Evolutionary conservation across 225 moss, liverwort and hornwort species (phyloP), one percentile per base, ranked within the genome.

Genomic region (Pseudoscleropodium purum): DNA sequence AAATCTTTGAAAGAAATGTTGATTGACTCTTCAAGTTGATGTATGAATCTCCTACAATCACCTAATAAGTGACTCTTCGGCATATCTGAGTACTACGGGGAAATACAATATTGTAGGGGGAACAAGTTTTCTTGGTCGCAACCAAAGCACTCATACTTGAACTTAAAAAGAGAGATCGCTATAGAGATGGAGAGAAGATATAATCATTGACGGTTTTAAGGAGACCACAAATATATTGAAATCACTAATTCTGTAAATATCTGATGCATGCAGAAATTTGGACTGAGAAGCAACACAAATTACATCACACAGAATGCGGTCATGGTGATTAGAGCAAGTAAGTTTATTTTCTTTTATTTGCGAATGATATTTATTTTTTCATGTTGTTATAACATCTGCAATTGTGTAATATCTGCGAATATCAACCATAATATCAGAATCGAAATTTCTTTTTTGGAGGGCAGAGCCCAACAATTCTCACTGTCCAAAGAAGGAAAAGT

Each of bases 291-390:
- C 56, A 68, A 63, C 49, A 86, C 60, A 57, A 61, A 93, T 83
- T 93, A 74, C 74, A 91, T 92, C 54, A 86, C 83, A 43, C 88
- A 85, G 51, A 93, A 93, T 83, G 93, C 93, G 27, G 86, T 92
- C 66, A 92, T 16, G 86, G 84, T 93, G 86, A 92, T 93, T 57
- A 91, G 75, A 89, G 89, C 88, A 92, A 80, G 93, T 92, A 75
- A 90, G 76, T 89, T 84, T 39, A 43, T 49, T 59, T 67, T 31
- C 45, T 25, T 63, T 30, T 47, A 19, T 60, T 75, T 65, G 41
- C 11, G 49, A 86, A 76, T 54, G 88, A 13, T 20, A 26, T 78
- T 34, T 91, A 12, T 90, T 66, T 65, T 81, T 8, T 84, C 37
- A 75, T 84, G 49, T 37, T 25, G 41, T 66, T 45, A 33, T 30